Percentiles rank a stretch among this genome's conserved stretches.
Evolutionary conservation across 345 rosid species (phyloP).

Genomic region (Rhodamnia rubescens): DNA sequence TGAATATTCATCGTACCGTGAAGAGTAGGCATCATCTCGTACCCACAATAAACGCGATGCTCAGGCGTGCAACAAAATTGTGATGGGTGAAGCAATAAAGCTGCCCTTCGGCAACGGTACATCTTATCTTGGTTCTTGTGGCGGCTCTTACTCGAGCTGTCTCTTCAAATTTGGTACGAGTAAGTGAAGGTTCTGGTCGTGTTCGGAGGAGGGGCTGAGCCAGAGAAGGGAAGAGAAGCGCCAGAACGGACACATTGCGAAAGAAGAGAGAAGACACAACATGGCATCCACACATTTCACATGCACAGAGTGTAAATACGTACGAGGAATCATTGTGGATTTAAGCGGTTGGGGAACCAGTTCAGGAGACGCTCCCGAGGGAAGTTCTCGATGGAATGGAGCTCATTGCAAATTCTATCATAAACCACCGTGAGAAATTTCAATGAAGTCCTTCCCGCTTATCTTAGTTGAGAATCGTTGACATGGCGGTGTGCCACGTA

Average conservation of each 20-base stretch:
- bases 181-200: background rate
- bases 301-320: background rate
- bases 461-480: no score
- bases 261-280: background rate
- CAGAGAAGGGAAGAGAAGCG: background rate
- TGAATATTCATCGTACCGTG: background rate
- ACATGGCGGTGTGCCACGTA: no score
- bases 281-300: background rate
- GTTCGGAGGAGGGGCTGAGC: background rate
- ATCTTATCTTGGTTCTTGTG: background rate
- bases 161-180: background rate
- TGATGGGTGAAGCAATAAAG: background rate
- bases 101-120: background rate
- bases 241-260: background rate
- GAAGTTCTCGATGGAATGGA: no score
- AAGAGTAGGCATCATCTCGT: no score
- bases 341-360: no score
- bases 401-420: no score
- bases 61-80: background rate
- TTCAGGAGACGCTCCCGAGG: no score
- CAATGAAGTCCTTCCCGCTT: accelerated
- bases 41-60: background rate
- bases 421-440: no score
- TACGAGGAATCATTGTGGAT: background rate
- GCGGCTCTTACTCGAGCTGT: no score